A percentile compares a stretch with the other conserved stretches of the same genome.
These are phyloP conservation scores for Paramecium tetraurelia DNA, from an alignment of 73 alveolate genomes.

Conservation along the genomic window DNA sequence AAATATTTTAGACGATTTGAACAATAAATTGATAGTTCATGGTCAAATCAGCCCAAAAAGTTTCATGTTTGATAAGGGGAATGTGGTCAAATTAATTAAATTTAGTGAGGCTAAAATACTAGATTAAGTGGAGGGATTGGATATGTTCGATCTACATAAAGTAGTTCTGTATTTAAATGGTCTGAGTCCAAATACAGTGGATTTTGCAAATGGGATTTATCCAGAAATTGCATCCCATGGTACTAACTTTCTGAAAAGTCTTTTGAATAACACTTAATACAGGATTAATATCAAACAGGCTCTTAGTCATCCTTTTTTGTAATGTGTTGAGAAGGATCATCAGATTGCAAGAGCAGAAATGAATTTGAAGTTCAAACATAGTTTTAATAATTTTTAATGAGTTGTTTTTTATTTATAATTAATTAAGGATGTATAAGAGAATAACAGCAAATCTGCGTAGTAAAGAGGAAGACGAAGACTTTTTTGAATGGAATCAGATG, in stretches of 20 bases:
- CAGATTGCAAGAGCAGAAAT: neutral
- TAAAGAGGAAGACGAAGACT: conserved; percentile 15
- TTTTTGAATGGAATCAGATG: conserved; percentile 10
- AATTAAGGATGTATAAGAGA: conserved; percentile 35
- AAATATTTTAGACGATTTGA: neutral
- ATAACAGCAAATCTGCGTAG: neutral
- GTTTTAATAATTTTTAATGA: neutral
- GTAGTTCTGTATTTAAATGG: neutral
- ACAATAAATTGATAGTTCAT: neutral
- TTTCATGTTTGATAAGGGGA: neutral
- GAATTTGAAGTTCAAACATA: neutral
- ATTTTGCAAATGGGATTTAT: neutral
- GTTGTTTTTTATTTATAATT: neutral
- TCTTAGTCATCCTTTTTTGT: neutral
- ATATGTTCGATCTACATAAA: neutral
- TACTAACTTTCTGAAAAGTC: neutral
- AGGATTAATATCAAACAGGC: neutral
- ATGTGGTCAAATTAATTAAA: neutral
- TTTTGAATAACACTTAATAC: neutral
- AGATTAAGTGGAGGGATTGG: neutral
- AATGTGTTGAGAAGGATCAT: neutral
- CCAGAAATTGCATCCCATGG: neutral
- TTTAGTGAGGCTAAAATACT: neutral
- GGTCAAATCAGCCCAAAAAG: neutral
- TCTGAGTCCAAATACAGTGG: neutral